phyloP scores from a whole-genome alignment of 768 basidiomycete genomes.

The Trametopsis cervina region DNA sequence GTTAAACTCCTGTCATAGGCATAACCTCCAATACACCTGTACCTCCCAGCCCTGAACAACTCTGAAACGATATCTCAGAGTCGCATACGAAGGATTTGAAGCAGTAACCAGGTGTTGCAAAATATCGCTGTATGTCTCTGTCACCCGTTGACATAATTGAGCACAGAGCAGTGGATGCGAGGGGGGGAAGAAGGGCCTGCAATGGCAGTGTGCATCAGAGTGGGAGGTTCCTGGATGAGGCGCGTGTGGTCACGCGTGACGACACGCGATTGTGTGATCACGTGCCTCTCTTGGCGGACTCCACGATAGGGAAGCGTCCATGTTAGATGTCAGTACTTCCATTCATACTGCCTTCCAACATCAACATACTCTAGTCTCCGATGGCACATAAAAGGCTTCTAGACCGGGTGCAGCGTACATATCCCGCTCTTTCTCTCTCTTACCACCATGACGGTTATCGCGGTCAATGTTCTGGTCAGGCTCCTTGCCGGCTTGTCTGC shows the following conservation, averaged over 20 bases:
- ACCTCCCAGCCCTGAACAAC: no score
- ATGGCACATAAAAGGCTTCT: conserved; percentile 4
- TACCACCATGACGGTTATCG: conserved; percentile 7
- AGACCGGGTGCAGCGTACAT: background rate
- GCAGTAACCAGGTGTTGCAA: no score
- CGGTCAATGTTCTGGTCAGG: conserved; percentile 10
- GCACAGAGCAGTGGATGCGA: no score
- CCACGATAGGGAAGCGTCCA: conserved; percentile 2
- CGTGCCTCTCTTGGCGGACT: background rate
- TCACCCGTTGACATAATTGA: no score
- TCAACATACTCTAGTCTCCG: conserved; percentile 1
- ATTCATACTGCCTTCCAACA: conserved; percentile 2
- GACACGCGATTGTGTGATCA: background rate
- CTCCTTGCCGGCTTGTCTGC: conserved; percentile 12
- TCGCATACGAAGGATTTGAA: no score
- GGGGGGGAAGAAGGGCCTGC: no score
- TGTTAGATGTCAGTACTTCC: conserved; percentile 4
- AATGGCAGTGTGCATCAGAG: no score
- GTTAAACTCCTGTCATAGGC: no score
- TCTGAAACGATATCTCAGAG: no score
- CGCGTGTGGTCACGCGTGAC: background rate
- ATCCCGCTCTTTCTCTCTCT: background rate
- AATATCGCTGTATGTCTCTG: no score
- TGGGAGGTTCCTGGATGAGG: no score
- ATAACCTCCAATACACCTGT: no score